Conservation (phyloP, 106 monocot species). For the Chionographis japonica region DNA sequence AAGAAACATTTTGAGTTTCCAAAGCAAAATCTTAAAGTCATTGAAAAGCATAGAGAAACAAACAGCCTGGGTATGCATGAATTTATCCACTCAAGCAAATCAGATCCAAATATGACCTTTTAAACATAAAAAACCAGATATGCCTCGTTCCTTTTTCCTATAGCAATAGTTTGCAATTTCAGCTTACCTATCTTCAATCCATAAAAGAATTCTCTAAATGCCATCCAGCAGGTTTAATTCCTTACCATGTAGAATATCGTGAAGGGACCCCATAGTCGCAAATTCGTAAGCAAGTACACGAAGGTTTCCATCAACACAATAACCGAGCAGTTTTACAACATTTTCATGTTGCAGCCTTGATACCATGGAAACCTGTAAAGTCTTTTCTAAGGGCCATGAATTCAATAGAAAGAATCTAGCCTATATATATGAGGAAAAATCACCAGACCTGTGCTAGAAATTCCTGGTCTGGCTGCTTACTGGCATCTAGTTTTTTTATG, state of each 20-base stretch:
- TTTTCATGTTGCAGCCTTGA: conserved; percentile 42
- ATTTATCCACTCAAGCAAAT: too few relatives aligned
- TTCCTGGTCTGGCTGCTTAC: conserved; percentile 7
- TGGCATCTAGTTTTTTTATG: conserved; percentile 4
- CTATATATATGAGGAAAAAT: not conserved
- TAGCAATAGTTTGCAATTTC: too few relatives aligned
- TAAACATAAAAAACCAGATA: too few relatives aligned
- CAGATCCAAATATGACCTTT: too few relatives aligned
- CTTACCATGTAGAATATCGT: conserved; percentile 41
- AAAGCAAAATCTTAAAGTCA: too few relatives aligned
- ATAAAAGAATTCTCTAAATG: too few relatives aligned
- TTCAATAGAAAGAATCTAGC: not conserved
- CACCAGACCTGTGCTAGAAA: conserved; percentile 5
- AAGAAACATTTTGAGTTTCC: too few relatives aligned
- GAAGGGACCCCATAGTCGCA: conserved; percentile 35
- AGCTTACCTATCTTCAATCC: too few relatives aligned
- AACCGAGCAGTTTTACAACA: conserved; percentile 29
- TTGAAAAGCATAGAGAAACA: too few relatives aligned
- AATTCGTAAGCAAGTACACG: conserved; percentile 37
- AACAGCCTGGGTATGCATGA: too few relatives aligned
- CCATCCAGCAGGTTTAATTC: not conserved
- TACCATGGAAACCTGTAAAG: conserved; percentile 33
- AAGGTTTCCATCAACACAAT: conserved; percentile 24
- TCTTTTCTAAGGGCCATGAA: not conserved
- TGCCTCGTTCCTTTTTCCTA: too few relatives aligned